Evolutionary conservation across 2,329 filamentous ascomycete species (phyloP).

Genomic region (Ophiostoma pallidulum): DNA sequence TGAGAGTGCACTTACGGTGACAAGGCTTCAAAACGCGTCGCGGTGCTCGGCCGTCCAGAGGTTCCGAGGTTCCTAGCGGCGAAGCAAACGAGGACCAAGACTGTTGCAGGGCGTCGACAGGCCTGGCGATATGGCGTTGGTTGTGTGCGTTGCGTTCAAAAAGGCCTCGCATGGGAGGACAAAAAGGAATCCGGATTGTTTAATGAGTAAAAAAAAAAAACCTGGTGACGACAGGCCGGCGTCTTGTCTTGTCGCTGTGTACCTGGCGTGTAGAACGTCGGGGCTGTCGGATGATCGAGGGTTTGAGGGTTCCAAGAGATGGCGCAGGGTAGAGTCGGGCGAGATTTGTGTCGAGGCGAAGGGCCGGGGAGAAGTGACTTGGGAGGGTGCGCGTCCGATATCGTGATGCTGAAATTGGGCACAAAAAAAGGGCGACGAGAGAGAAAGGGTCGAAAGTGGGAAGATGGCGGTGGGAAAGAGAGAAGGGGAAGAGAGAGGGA

Average conservation of each 20-base stretch:
- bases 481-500: slow-evolving; percentile 1
- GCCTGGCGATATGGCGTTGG: not conserved
- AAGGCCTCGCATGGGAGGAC: not conserved
- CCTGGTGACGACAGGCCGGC: not conserved
- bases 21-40: slow-evolving; percentile 4
- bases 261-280: not conserved
- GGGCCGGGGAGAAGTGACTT: not conserved
- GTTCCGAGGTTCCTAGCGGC: not conserved
- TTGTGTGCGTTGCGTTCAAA: not conserved
- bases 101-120: not conserved
- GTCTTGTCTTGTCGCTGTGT: not conserved
- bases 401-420: not conserved
- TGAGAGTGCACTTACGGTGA: slow-evolving; percentile 2
- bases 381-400: not conserved
- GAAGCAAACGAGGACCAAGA: not conserved
- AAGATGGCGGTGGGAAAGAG: not conserved
- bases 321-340: not conserved
- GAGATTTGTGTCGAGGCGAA: not conserved
- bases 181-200: too few relatives aligned
- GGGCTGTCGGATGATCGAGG: not conserved
- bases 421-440: slow-evolving; percentile 4
- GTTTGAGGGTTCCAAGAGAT: not conserved
- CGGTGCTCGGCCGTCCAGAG: too few relatives aligned
- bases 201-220: too few relatives aligned
- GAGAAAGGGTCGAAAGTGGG: slow-evolving; percentile 2